phyloP scores from a whole-genome alignment of 441 rosid genomes.

The Lepidium campestre region DNA sequence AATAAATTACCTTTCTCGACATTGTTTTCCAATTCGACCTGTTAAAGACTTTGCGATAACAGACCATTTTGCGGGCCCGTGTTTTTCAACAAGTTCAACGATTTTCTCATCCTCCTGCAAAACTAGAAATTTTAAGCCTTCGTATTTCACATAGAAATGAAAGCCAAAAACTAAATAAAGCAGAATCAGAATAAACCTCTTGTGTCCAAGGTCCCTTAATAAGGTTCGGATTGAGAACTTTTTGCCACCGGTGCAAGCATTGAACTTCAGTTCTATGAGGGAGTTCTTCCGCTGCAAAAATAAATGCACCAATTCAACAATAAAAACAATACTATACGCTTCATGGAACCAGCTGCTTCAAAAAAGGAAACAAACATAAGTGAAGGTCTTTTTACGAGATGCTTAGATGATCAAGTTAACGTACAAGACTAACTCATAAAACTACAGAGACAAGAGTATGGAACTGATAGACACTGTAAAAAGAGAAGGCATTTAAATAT shows the following conservation, averaged over 20 bases:
- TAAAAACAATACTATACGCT: background rate
- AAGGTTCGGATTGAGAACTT: constrained; percentile 96
- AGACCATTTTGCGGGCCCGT: constrained; percentile 97
- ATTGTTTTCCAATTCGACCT: constrained; percentile 99
- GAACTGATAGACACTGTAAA: background rate
- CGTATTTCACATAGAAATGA: constrained; percentile 10
- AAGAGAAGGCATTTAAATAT: background rate
- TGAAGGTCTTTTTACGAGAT: background rate
- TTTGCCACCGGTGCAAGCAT: constrained; percentile 98
- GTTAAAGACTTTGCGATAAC: constrained; percentile 81
- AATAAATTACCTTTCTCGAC: constrained; percentile 78
- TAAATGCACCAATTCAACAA: background rate
- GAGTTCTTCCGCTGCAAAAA: constrained; percentile 73
- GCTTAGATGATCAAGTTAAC: background rate
- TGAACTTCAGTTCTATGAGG: constrained; percentile 94
- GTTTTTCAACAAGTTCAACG: constrained; percentile 59
- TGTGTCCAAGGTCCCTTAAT: constrained; percentile 98
- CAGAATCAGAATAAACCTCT: constrained; percentile 47
- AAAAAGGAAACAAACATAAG: background rate
- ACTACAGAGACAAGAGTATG: background rate
- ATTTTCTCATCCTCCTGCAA: constrained; percentile 92
- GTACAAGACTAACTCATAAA: background rate
- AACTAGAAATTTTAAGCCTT: constrained; percentile 1
- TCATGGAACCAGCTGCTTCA: background rate
- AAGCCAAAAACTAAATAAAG: background rate